Conservation (phyloP, 768 basidiomycete genomes). For the Russula lepida region DNA sequence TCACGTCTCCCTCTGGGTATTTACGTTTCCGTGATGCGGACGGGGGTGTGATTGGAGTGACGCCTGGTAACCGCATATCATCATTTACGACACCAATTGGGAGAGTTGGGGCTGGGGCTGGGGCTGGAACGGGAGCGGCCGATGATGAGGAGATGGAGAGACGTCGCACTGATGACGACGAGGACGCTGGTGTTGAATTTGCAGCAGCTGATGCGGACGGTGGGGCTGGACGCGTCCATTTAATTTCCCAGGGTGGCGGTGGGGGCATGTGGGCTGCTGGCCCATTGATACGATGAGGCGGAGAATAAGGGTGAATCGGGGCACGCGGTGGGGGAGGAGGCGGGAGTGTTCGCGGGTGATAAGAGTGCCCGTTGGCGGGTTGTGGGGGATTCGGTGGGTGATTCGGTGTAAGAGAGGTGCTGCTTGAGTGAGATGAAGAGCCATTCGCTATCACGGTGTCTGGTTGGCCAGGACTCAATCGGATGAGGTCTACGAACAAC, state of each 20-base stretch:
- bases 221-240: constrained; percentile 25
- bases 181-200: constrained; percentile 11
- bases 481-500: constrained; percentile 65
- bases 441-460: constrained; percentile 31
- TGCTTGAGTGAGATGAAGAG: constrained; percentile 16
- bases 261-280: constrained; percentile 27
- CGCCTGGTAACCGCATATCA: constrained; percentile 2
- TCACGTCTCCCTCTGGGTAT: constrained; percentile 26
- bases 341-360: constrained; percentile 17
- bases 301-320: constrained; percentile 11
- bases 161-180: constrained; percentile 20
- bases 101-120: neutral
- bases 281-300: constrained; percentile 5
- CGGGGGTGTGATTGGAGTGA: constrained; percentile 19
- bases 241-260: constrained; percentile 31
- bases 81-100: neutral
- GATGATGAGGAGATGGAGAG: constrained; percentile 1
- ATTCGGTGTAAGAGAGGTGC: constrained; percentile 21
- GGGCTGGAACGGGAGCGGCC: neutral
- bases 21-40: constrained; percentile 29
- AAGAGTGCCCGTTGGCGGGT: constrained; percentile 8
- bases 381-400: constrained; percentile 10
- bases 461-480: constrained; percentile 48
- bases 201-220: constrained; percentile 20
- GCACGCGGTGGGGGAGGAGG: constrained; percentile 31